These are phyloP conservation scores for Blastocystis sp. DNA, from an alignment of 352 stramenopile genomes.

Conservation along the genomic window DNA sequence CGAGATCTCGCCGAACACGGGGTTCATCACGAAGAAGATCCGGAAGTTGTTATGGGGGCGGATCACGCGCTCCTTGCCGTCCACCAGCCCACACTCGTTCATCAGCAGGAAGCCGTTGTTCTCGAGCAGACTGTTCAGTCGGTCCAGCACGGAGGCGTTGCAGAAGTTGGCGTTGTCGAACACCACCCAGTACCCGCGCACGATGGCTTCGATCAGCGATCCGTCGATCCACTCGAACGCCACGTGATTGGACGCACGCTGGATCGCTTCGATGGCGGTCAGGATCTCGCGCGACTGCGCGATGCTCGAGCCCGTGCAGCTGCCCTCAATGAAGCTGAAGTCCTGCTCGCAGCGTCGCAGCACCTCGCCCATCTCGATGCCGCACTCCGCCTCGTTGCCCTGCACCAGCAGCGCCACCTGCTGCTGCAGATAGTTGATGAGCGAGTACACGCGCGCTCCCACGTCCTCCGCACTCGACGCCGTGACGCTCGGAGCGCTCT, in stretches of 20 bases:
- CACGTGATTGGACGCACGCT: slow-evolving; percentile 27
- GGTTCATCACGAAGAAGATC: slow-evolving; percentile 97
- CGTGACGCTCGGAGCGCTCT: not conserved
- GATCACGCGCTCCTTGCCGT: slow-evolving; percentile 88
- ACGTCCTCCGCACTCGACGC: not conserved
- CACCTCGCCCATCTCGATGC: slow-evolving; percentile 44
- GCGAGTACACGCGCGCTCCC: not conserved
- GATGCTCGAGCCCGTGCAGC: not conserved
- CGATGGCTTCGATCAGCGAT: slow-evolving; percentile 93
- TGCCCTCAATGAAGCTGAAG: not conserved
- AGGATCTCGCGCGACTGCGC: not conserved
- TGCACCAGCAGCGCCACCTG: slow-evolving; percentile 1
- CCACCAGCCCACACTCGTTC: slow-evolving; percentile 94
- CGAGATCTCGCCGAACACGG: slow-evolving; percentile 92
- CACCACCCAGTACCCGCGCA: slow-evolving; percentile 96
- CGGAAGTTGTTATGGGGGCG: slow-evolving; percentile 96
- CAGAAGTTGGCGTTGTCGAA: slow-evolving; percentile 99
- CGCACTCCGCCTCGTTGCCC: slow-evolving; percentile 18
- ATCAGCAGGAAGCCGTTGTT: slow-evolving; percentile 94
- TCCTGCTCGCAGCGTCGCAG: not conserved
- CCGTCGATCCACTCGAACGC: slow-evolving; percentile 98
- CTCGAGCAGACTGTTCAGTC: slow-evolving; percentile 98
- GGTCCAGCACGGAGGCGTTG: slow-evolving; percentile 96
- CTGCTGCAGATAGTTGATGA: slow-evolving; percentile 43
- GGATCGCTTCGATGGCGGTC: slow-evolving; percentile 8